phyloP scores from a whole-genome alignment of 1,139 yeast species.

The Meyerozyma carpophila region DNA sequence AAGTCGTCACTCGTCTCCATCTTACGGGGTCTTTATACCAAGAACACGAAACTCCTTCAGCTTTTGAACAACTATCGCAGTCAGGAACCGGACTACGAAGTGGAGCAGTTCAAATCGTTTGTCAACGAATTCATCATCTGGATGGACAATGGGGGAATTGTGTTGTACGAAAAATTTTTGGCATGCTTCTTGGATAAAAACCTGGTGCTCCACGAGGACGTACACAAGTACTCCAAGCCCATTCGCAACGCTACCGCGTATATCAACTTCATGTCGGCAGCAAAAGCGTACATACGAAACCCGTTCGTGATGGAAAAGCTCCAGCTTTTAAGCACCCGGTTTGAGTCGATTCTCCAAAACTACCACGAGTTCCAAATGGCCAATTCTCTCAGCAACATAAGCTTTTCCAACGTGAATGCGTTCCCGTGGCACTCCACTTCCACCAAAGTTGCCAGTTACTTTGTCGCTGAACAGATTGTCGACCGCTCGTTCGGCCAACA shows the following conservation, averaged over 20 bases:
- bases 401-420: conserved; percentile 29
- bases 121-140: conserved; percentile 37
- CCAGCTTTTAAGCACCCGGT: conserved; percentile 11
- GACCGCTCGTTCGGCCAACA: conserved; percentile 25
- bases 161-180: conserved; percentile 29
- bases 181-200: conserved; percentile 11
- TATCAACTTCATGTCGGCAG: conserved; percentile 22
- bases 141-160: conserved; percentile 29
- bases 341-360: conserved; percentile 16
- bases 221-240: conserved; percentile 22
- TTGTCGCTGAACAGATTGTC: conserved; percentile 31
- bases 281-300: conserved; percentile 23
- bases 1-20: conserved; percentile 27
- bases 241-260: conserved; percentile 28
- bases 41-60: conserved; percentile 27
- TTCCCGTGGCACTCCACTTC: conserved; percentile 10
- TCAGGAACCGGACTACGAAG: conserved; percentile 18
- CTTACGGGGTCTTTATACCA: conserved; percentile 39
- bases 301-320: conserved; percentile 38
- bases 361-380: conserved; percentile 14
- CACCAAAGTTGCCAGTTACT: conserved; percentile 35
- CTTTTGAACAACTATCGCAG: conserved; percentile 14
- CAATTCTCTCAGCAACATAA: conserved; percentile 26
- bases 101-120: conserved; percentile 27
- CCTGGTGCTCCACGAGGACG: conserved; percentile 12